Conservation (phyloP, 257 asterid species). For the Solanum lycopersicoides region DNA sequence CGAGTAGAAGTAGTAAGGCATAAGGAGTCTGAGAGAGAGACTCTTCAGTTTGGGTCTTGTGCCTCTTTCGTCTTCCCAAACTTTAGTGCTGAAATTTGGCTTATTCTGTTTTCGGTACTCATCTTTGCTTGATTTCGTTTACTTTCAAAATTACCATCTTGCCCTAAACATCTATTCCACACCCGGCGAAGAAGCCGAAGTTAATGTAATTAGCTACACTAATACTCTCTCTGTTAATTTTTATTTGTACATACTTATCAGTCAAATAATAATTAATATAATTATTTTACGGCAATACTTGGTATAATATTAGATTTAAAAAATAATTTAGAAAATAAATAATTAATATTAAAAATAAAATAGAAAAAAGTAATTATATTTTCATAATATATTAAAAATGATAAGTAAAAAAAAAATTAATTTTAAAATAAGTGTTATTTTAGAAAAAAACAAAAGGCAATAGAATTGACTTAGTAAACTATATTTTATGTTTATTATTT, state of each 20-base stretch:
- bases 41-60: background rate
- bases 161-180: background rate
- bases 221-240: rapidly evolving
- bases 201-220: background rate
- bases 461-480: background rate
- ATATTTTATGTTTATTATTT: too few species aligned
- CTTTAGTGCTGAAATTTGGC: background rate
- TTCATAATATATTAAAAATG: too few species aligned
- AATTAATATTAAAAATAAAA: too few species aligned
- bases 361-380: too few species aligned
- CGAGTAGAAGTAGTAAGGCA: background rate
- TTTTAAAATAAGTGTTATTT: too few species aligned
- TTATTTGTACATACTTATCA: too few species aligned
- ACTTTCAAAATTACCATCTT: background rate
- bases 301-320: too few species aligned
- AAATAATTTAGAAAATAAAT: too few species aligned
- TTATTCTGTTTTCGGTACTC: background rate
- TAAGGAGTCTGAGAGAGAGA: background rate
- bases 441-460: background rate
- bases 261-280: too few species aligned
- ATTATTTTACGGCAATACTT: too few species aligned
- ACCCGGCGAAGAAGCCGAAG: background rate
- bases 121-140: background rate
- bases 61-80: background rate
- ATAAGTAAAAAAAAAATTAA: too few species aligned